Evolutionary conservation across 441 rosid species (phyloP), one percentile per base, ranked within the genome.

Genomic region (Manihot esculenta): DNA sequence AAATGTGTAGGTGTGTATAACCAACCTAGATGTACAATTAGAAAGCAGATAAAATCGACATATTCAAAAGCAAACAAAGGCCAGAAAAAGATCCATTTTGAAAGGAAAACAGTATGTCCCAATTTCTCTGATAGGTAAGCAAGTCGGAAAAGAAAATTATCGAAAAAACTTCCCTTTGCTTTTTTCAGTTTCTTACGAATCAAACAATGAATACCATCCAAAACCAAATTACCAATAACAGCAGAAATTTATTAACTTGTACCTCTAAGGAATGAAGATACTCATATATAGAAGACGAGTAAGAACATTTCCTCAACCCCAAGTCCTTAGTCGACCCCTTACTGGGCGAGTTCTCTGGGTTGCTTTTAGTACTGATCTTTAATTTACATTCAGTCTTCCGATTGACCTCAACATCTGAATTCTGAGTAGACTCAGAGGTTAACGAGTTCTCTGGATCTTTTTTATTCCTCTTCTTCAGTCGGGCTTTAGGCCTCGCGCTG

Each of bases 191-290:
- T 48, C 51, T 48, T 15, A 3, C 17, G 0, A 27, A 30, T 1
- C 20, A 58, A 56, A 30, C 9, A 62, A 44, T 0, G 2, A 33
- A 30, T 42, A 8, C 5, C 30, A 14, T 12, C 12, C 20, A 21
- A 18, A 12, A 59, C 9, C 11, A 50, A 59, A 50, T 51, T 10
- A 33, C 12, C 48, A 20, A 12, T 7, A 68, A 69, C 0, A 24
- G 2, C 33, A 47, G 5, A 11, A 41, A 33, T 11, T 3, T 18
- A 20, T 3, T 0, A 6, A 27, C 21, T 47, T 7, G 47, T 61
- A 86, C 89, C 87, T 86, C 89, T 74, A 84, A 55, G 24, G 78
- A 76, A 58, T 62, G 82, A 68, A 84, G 86, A 78, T 86, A 68
- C 44, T 61, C 62, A 64, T 77, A 82, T 23, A 84, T 68, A 48